A percentile compares a stretch with the other conserved stretches of the same genome.
Conservation (phyloP, 129 eudicot genomes). For the Lactuca saligna region DNA sequence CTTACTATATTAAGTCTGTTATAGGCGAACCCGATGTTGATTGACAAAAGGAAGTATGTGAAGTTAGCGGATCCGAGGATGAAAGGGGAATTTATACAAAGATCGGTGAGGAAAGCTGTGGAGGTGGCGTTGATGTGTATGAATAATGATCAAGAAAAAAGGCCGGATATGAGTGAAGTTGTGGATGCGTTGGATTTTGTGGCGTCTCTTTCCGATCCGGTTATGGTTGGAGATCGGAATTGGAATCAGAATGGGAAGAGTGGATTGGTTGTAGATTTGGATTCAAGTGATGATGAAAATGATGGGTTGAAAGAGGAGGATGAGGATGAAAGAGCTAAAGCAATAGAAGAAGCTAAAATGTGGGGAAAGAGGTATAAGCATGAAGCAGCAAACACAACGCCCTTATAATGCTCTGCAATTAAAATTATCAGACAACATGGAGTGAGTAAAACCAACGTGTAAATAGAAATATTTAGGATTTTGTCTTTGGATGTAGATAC, state of each 20-base stretch:
- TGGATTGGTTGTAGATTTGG: not conserved
- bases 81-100: slow-evolving; percentile 47
- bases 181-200: slow-evolving; percentile 44
- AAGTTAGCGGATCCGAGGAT: slow-evolving; percentile 62
- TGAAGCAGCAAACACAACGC: slow-evolving; percentile 5
- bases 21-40: slow-evolving; percentile 52
- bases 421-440: not conserved
- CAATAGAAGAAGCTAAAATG: slow-evolving; percentile 64
- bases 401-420: not conserved
- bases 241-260: not conserved
- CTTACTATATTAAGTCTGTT: slow-evolving; percentile 1
- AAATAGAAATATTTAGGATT: no score
- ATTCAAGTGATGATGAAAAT: slow-evolving; percentile 25
- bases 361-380: slow-evolving; percentile 53
- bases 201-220: slow-evolving; percentile 28
- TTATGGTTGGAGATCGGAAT: not conserved
- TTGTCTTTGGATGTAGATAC: no score
- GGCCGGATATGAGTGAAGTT: slow-evolving; percentile 60
- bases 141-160: slow-evolving; percentile 35
- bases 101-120: slow-evolving; percentile 29
- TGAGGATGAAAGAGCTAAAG: slow-evolving; percentile 45
- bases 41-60: slow-evolving; percentile 40
- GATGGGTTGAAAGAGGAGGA: slow-evolving; percentile 17
- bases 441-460: not conserved
- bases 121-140: slow-evolving; percentile 61